Evolutionary conservation across 116 monocot genomes (phyloP), one percentile per base, ranked within the genome.

Genomic region (Posidonia oceanica): DNA sequence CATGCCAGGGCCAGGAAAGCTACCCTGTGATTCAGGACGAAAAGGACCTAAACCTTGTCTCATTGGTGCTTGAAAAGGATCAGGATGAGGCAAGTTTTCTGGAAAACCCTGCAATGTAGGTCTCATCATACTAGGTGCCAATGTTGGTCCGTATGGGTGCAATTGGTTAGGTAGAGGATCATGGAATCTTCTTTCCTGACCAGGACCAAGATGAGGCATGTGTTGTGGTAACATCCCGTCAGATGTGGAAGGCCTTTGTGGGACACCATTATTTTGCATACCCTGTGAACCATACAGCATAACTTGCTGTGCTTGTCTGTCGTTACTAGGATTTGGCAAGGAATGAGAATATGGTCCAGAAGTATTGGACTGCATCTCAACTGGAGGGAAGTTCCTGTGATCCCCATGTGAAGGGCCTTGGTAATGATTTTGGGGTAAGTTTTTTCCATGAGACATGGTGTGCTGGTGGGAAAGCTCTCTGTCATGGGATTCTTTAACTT

Each of bases 211-310:
- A 38, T 72, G 69, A 44, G 69, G 56, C 71, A 83, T 78, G 29
- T 75, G 77, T 48, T 76, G 84, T 22, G 78, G 74, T 11, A 83
- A 57, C 39, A 74, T 73, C 41, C 39, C 56, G 59, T 86, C 80
- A 40, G 80, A 54, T 23, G 67, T 84, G 76, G 80, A 76, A 69
- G 73, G 74, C 51, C 76, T 80, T 37, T 78, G 84, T 14, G 79
- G 66, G 37, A 36, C 13, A 60, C 44, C 36, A 48, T 77, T 75
- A 44, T 78, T 75, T 42, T 72, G 60, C 70, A 81, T 75, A 69
- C 71, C 20, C 15, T 36, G 66, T 21, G 67, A 55, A 3, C 56
- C 75, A 65, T 41, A 65, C 0, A 63, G 63, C 16, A 67, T 21
- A 41, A 75, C 67, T 39, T 68, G 29, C 29, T 29, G 76, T 36